A percentile compares a stretch with the other conserved stretches of the same genome.
phyloP scores from a whole-genome alignment of 495 filamentous ascomycete species.

The Jackrogersella multiformis region DNA sequence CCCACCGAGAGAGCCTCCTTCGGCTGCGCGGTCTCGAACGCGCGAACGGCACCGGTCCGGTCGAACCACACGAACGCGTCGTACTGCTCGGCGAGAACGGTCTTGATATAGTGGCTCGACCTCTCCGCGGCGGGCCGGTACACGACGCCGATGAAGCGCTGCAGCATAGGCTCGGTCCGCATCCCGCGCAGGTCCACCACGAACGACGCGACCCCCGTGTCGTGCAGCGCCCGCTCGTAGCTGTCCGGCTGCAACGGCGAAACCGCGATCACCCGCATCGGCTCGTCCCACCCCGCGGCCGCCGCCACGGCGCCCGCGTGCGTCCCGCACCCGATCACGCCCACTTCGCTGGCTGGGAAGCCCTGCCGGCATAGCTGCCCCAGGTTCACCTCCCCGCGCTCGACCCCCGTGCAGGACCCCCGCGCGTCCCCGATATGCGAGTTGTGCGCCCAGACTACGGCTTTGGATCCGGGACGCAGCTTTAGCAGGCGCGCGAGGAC shows the following conservation, averaged over 20 bases:
- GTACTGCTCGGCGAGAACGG: slow-evolving; percentile 60
- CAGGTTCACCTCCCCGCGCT: slow-evolving; percentile 61
- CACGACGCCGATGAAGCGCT: slow-evolving; percentile 66
- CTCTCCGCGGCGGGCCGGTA: slow-evolving; percentile 63
- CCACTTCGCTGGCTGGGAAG: slow-evolving; percentile 55
- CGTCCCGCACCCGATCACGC: slow-evolving; percentile 63
- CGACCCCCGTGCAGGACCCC: slow-evolving; percentile 58
- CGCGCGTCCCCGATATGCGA: slow-evolving; percentile 64
- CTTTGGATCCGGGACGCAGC: slow-evolving; percentile 52
- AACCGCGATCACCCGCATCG: slow-evolving; percentile 37
- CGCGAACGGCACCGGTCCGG: slow-evolving; percentile 56
- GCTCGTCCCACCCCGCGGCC: slow-evolving; percentile 59
- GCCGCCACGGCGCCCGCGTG: slow-evolving; percentile 64
- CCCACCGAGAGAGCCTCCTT: slow-evolving; percentile 53
- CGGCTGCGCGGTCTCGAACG: slow-evolving; percentile 60
- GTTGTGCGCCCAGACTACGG: slow-evolving; percentile 66
- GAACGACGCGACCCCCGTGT: slow-evolving; percentile 41
- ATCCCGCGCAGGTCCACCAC: slow-evolving; percentile 50
- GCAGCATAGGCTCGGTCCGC: slow-evolving; percentile 49
- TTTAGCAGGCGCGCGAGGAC: slow-evolving; percentile 57
- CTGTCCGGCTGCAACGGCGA: slow-evolving; percentile 43
- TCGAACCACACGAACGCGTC: slow-evolving; percentile 67
- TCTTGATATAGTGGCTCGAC: slow-evolving; percentile 61
- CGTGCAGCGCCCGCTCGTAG: slow-evolving; percentile 50
- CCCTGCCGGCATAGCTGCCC: slow-evolving; percentile 62